Evolutionary conservation across 2,329 filamentous ascomycete species (phyloP), one percentile per base, ranked within the genome.

Genomic region (Stagonosporopsis chrysanthemi): DNA sequence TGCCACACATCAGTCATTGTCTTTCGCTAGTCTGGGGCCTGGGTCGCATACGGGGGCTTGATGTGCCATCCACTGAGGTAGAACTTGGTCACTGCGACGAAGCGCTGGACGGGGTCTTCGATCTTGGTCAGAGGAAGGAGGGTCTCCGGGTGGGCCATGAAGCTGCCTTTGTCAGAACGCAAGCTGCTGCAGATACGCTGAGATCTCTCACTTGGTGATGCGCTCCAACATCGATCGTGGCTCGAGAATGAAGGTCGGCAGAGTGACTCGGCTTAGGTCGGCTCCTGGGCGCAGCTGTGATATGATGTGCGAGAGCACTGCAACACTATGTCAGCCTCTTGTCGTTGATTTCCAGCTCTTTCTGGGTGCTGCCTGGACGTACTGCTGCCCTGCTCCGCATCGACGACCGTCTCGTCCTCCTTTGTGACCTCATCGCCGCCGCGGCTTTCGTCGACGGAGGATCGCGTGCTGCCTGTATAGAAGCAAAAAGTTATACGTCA

Each of bases 51-150:
- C 92, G 92, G 90, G 72, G 95, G 95, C 78, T 94, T 95, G 75
- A 99, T 97, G 77, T 99, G 95, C 95, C 95, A 99, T 70, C 95
- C 95, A 77, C 92, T 97, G 41, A 99, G 83, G 78, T 99, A 99
- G 78, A 99, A 99, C 79, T 96, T 97, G 74, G 97, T 91, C 46
- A 99, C 95, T 14, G 92, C 91, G 28, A 98, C 88, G 73, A 99
- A 99, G 75, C 95, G 87, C 71, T 94, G 83, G 54, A 92, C 82
- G 1, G 95, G 94, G 72, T 99, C 94, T 48, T 98, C 90, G 67
- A 97, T 90, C 43, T 86, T 81, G 41, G 94, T 86, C 77, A 98
- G 95, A 31, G 90, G 89, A 4, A 99, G 86, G 29, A 99, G 88
- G 72, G 92, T 96, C 79, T 99, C 95, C 38, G 95, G 95, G 75